Conservation (phyloP, 2,329 filamentous ascomycete genomes). For the Colletotrichum liriopes region DNA sequence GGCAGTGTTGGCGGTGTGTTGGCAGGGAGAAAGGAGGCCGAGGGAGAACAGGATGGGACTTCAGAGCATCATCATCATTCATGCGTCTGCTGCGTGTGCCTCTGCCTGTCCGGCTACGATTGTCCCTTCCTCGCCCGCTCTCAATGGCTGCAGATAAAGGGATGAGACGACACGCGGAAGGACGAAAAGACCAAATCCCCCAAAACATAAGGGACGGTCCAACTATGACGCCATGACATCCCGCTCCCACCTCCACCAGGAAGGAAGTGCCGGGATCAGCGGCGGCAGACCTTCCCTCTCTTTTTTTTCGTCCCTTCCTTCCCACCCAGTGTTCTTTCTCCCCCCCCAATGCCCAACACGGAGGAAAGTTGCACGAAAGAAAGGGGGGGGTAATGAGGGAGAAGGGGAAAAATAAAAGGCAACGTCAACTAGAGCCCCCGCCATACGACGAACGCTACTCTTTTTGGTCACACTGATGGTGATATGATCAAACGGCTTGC, state of each 20-base stretch:
- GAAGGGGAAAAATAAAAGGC: too few species aligned
- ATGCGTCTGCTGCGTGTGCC: neutral
- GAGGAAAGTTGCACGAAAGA: too few species aligned
- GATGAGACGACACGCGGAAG: neutral
- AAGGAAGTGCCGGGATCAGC: conserved; percentile 11
- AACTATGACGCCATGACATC: conserved; percentile 17
- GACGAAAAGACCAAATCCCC: neutral
- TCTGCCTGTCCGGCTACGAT: too few species aligned
- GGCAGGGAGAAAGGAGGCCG: neutral
- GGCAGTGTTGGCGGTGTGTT: neutral
- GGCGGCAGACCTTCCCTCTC: neutral
- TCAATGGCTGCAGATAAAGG: conserved; percentile 25
- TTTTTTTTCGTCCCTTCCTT: neutral
- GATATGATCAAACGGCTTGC: neutral
- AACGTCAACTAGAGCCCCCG: too few species aligned
- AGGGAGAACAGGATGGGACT: neutral
- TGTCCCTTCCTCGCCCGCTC: neutral
- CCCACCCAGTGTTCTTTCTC: neutral
- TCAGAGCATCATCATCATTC: conserved; percentile 3
- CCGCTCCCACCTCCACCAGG: neutral
- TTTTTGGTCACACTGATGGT: too few species aligned
- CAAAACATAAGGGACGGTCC: neutral
- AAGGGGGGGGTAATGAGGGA: too few species aligned
- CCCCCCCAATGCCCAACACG: too few species aligned
- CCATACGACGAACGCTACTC: too few species aligned